phyloP scores from a whole-genome alignment of 345 rosid species.

The Euphorbia pulcherrima region DNA sequence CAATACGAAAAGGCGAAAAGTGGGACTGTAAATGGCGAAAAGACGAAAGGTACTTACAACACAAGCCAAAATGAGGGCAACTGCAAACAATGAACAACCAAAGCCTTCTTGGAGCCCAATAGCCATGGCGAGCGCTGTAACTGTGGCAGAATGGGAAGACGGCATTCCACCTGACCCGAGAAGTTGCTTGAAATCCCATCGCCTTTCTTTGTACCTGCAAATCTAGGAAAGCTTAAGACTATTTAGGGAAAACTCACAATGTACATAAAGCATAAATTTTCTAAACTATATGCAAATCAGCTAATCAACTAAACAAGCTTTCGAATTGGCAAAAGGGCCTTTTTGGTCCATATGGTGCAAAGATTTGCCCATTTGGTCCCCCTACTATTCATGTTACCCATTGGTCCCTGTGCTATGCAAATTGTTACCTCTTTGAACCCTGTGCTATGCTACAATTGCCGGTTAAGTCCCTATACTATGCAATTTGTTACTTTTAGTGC shows the following conservation, averaged over 20 bases:
- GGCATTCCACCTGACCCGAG: constrained; percentile 97
- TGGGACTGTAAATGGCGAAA: neutral
- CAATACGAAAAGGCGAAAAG: neutral
- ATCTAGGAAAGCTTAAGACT: constrained; percentile 38
- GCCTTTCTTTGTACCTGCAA: constrained; percentile 67
- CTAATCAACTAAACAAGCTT: neutral
- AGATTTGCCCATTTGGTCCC: too few relatives aligned
- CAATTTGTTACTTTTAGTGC: too few relatives aligned
- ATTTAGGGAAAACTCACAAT: constrained; percentile 27
- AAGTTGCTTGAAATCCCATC: constrained; percentile 68
- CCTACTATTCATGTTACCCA: too few relatives aligned
- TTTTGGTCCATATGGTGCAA: too few relatives aligned
- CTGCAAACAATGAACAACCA: constrained; percentile 59
- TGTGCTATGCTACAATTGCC: too few relatives aligned
- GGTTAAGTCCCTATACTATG: too few relatives aligned
- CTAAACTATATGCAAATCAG: neutral
- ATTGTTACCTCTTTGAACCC: too few relatives aligned
- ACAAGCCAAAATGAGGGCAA: constrained; percentile 56
- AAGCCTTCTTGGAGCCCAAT: constrained; percentile 71
- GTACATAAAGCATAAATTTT: neutral
- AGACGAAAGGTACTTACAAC: constrained; percentile 46
- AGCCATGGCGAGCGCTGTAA: constrained; percentile 63
- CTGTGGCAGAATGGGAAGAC: constrained; percentile 86
- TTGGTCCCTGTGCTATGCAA: too few relatives aligned
- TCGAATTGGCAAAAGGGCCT: too few relatives aligned